Evolutionary conservation across 2,329 filamentous ascomycete species (phyloP).

Genomic region (Achaetomium macrosporum): DNA sequence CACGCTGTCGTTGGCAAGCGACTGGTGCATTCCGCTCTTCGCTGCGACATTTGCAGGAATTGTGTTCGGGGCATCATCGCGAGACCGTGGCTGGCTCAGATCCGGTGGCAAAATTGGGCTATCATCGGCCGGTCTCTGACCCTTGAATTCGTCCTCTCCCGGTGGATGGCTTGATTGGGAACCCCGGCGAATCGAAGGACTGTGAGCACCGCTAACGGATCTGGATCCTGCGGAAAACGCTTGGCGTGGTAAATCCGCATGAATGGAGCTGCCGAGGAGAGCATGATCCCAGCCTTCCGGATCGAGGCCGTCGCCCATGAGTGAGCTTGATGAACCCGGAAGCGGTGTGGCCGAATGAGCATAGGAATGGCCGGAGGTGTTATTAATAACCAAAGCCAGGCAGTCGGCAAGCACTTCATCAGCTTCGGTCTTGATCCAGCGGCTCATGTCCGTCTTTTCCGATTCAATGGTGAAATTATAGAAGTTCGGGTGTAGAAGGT

Average conservation of each 20-base stretch:
- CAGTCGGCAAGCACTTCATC: conserved; percentile 76
- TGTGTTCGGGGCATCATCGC: conserved; percentile 55
- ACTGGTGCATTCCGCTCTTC: conserved; percentile 50
- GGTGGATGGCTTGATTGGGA: conserved; percentile 51
- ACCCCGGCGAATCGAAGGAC: conserved; percentile 34
- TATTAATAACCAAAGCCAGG: conserved; percentile 54
- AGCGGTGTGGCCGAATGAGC: conserved; percentile 7
- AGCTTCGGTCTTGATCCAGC: conserved; percentile 74
- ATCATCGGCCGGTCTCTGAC: conserved; percentile 41
- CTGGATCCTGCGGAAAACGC: conserved; percentile 4
- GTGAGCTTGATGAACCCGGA: background rate
- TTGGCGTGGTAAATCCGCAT: conserved; percentile 7
- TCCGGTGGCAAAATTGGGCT: conserved; percentile 58
- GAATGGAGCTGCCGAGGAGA: conserved; percentile 14
- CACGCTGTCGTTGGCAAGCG: conserved; percentile 53
- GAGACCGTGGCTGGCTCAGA: conserved; percentile 42
- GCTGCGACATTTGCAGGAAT: conserved; percentile 54
- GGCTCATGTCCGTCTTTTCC: conserved; percentile 67
- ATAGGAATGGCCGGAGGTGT: background rate
- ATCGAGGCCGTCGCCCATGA: conserved; percentile 9
- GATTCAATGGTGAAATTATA: conserved; percentile 73
- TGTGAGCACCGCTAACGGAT: conserved; percentile 7
- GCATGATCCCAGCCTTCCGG: conserved; percentile 15
- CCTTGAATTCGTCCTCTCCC: conserved; percentile 38
- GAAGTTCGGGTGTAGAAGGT: conserved; percentile 79